A percentile compares a stretch with the other conserved stretches of the same genome.
phyloP scores from a whole-genome alignment of 306 rosid species.

The Fagus sylvatica region DNA sequence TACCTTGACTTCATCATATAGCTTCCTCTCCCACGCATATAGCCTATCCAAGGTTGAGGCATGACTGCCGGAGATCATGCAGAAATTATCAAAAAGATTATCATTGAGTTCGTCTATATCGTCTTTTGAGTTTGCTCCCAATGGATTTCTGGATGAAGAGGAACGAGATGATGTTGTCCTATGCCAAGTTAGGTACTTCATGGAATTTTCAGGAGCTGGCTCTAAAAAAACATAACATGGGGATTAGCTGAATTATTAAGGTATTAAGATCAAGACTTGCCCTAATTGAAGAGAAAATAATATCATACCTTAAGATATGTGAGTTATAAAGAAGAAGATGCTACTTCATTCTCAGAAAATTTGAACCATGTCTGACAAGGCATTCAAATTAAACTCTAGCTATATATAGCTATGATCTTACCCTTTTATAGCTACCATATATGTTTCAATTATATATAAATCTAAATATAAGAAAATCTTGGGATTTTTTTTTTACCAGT shows the following conservation, averaged over 20 bases:
- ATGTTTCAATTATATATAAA: no score
- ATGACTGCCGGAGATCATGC: slow-evolving; percentile 93
- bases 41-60: slow-evolving; percentile 97
- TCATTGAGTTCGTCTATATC: slow-evolving; percentile 51
- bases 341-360: slow-evolving; percentile 1
- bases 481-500: no score
- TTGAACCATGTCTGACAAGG: neutral
- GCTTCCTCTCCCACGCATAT: slow-evolving; percentile 97
- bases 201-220: slow-evolving; percentile 58
- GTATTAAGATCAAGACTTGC: slow-evolving; percentile 3
- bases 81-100: slow-evolving; percentile 62
- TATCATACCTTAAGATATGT: neutral
- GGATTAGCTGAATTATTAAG: slow-evolving; percentile 25
- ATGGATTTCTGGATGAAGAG: slow-evolving; percentile 79
- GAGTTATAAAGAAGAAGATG: neutral
- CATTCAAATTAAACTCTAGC: neutral
- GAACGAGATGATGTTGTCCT: slow-evolving; percentile 82
- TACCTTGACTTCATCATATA: slow-evolving; percentile 99
- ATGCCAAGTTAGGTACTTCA: slow-evolving; percentile 87
- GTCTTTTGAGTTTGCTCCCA: slow-evolving; percentile 68
- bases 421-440: neutral
- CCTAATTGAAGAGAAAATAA: neutral
- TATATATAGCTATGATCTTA: neutral
- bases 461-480: no score
- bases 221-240: slow-evolving; percentile 39